Percentiles rank a stretch among this genome's conserved stretches.
Conservation (phyloP, 75 land plant species). For the Selaginella moellendorffii region DNA sequence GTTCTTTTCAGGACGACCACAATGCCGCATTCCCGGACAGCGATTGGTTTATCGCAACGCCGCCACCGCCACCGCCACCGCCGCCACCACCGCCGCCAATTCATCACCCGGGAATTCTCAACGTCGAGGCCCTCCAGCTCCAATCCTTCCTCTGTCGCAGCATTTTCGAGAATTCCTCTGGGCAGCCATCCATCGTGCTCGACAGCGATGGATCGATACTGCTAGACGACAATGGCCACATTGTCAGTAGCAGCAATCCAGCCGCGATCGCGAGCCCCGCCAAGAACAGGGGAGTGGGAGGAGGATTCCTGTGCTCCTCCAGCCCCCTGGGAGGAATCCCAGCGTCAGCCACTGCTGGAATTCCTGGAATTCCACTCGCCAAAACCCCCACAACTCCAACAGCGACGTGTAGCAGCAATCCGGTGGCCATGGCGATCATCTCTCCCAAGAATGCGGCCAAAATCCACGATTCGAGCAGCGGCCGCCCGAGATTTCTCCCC, state of each 20-base stretch:
- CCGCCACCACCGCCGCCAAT: neutral
- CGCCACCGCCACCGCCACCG: neutral
- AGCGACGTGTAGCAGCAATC: neutral
- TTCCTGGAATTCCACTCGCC: neutral
- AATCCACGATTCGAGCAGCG: no score
- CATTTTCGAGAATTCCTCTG: no score
- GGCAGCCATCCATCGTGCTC: neutral
- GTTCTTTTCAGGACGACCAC: neutral
- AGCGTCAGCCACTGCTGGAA: neutral
- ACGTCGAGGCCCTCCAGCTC: neutral
- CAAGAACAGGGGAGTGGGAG: neutral
- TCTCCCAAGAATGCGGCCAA: neutral
- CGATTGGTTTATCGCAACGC: neutral
- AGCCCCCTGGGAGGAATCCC: neutral
- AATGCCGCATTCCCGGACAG: neutral
- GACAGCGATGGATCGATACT: slow-evolving; percentile 1
- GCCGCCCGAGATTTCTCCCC: no score
- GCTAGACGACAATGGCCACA: slow-evolving; percentile 8
- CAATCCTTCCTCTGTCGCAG: neutral
- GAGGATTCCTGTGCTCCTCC: neutral
- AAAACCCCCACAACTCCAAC: no score
- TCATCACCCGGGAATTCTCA: neutral
- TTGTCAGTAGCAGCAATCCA: neutral
- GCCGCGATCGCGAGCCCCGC: neutral
- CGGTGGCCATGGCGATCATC: neutral